Evolutionary conservation across 1,284 basidiomycete genomes (phyloP).

Genomic region (Puccinia horiana): DNA sequence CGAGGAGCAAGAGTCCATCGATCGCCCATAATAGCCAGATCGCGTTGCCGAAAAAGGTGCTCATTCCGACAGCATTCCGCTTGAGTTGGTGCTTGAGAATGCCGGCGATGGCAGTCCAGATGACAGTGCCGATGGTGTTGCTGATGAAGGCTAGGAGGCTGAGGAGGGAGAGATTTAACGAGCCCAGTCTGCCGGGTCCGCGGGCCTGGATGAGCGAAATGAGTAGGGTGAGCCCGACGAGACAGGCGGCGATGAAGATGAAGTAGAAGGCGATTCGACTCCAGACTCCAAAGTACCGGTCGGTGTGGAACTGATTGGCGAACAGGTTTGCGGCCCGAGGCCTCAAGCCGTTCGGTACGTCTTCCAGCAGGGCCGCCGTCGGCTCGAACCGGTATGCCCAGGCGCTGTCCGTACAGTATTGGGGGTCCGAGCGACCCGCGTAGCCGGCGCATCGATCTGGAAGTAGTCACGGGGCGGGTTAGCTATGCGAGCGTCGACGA

Average conservation of each 20-base stretch:
- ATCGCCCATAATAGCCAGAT: constrained; percentile 45
- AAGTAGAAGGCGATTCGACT: constrained; percentile 43
- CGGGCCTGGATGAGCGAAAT: background rate
- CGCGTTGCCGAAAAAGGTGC: constrained; percentile 33
- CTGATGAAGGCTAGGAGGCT: constrained; percentile 30
- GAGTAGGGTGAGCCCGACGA: constrained; percentile 16
- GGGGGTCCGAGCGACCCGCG: constrained; percentile 22
- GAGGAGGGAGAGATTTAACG: constrained; percentile 5
- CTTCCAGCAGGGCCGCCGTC: constrained; percentile 12
- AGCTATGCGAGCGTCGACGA: background rate
- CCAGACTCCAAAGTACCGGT: constrained; percentile 4
- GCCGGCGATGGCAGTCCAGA: constrained; percentile 38
- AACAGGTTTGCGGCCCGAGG: background rate
- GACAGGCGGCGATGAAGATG: constrained; percentile 27
- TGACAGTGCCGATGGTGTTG: constrained; percentile 29
- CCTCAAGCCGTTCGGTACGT: background rate
- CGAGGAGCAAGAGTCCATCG: constrained; percentile 6
- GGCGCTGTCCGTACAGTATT: constrained; percentile 30
- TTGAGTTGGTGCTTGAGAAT: constrained; percentile 36
- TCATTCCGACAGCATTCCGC: constrained; percentile 5
- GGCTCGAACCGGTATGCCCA: constrained; percentile 34
- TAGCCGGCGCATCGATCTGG: constrained; percentile 38
- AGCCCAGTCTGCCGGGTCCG: constrained; percentile 8
- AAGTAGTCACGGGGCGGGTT: background rate
- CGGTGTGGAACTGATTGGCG: constrained; percentile 18